Base-by-base conservation (phyloP, 2,329 filamentous ascomycete species). In the Paecilomyces dactylethromorphus region DNA sequence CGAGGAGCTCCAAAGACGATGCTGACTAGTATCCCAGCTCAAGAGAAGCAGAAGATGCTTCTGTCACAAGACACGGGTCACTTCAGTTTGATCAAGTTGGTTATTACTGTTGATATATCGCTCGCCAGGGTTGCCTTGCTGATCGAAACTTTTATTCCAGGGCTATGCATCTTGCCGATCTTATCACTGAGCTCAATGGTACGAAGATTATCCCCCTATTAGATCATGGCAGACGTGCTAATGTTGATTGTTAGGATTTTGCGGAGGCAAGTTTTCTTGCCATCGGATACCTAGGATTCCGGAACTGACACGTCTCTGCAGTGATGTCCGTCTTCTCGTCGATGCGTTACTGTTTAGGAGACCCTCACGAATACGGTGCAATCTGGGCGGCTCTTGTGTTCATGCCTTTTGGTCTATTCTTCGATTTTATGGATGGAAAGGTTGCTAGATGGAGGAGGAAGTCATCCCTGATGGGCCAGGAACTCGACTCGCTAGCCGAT, bases 381-480 rank as follows among this genome's bases (percentile, higher is more conserved):
- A 79, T 97, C 57, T 97, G 90, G 84, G 78, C 87, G 33, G 92
- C 94, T 1, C 85, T 99, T 54, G 85, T 81, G 3, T 91, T 97
- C 75, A 89, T 97, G 76, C 93, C 93, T 0, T 90, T 97, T 60
- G 92, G 92, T 4, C 81, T 97, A 12, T 97, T 97, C 80, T 97
- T 97, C 75, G 94, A 99, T 76, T 95, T 96, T 72, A 91, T 97
- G 83, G 94, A 99, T 75, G 94, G 94, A 71, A 94, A 92, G 73
- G 92, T 99, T 58, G 94, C 94, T 63, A 84, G 94, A 64, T 97
- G 94, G 94, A 87, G 94, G 73, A 89, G 91, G 78, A 99, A 97
- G 87, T 94, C 91, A 69, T 95, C 90, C 68, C 81, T 99, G 72
- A 97, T 99, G 93, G 94, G 94, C 12, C 93, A 97, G 76, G 94